Evolutionary conservation across 805 yeast species (phyloP), one percentile per base, ranked within the genome.

Genomic region (Candida methanosorbosa): DNA sequence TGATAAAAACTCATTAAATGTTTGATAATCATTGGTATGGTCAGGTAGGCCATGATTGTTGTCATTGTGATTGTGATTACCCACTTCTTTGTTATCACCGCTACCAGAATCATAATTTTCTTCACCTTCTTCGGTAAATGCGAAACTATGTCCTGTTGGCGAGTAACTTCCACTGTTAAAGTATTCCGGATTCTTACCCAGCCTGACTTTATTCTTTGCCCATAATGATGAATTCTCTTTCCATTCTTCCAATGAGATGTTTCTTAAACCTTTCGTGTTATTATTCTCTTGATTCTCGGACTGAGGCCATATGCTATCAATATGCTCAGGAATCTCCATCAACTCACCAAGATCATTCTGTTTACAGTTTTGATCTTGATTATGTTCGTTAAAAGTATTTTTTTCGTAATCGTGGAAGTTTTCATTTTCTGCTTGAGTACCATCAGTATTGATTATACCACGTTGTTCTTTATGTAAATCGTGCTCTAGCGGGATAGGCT

Each of bases 171-270:
- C n/a, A 19, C 22, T 15, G 4, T 27, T 19, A 27, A 25, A 20
- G 13, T 8, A 27, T 8, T 16, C 13, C 4, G 33, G 33, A 18
- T 29, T 18, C 4, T 11, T 14, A 18, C 49, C 52, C 18, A 37
- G 9, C 23, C 54, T 34, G 23, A 48, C 48, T 32, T 44, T 49
- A 29, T 44, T 41, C 12, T 37, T 34, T 13, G 41, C 19, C 58
- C 58, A 53, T 2, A 26, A 30, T 6, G 32, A 37, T 1, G 49
- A 38, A 28, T 52, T 45, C 11, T 42, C 32, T 13, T 52, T 43
- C 58, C 58, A 53, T 4, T 50, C 29, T n/a, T 53, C 57, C n/a
- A 50, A 37, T 11, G 56, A 49, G 9, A 53, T 46, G 30, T 49
- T 50, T 28, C 43, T 42, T 21, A 47, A 12, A 8, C 41, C 42